Conservation (phyloP, 768 basidiomycete genomes). For the Amanita pseudoporphyria region DNA sequence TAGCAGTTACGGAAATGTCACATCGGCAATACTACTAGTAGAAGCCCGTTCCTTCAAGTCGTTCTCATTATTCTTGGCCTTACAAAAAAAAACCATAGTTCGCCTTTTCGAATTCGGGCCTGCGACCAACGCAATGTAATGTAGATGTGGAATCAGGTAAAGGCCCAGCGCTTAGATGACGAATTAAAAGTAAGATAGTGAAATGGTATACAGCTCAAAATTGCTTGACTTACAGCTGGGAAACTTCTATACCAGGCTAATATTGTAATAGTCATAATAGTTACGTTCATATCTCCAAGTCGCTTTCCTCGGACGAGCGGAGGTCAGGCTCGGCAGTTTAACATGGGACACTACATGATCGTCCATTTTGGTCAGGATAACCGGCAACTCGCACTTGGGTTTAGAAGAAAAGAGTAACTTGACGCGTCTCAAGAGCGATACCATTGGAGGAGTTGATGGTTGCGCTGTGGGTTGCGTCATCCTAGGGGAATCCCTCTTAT, state of each 20-base stretch:
- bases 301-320: neutral
- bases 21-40: no score
- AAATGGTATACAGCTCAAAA: neutral
- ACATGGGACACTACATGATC: neutral
- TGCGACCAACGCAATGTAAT: no score
- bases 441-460: neutral
- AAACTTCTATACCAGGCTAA: neutral
- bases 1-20: no score
- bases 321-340: neutral
- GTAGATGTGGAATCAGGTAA: no score
- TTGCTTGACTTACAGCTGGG: neutral
- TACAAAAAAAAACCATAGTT: no score
- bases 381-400: neutral
- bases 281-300: neutral
- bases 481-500: no score
- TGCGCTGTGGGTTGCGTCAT: no score
- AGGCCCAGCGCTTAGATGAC: no score
- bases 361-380: neutral
- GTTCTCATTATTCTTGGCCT: no score
- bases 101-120: no score
- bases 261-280: neutral
- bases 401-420: neutral
- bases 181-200: neutral
- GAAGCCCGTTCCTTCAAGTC: no score
- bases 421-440: neutral